Conservation (phyloP, 345 rosid genomes). For the Eucalyptus regnans region DNA sequence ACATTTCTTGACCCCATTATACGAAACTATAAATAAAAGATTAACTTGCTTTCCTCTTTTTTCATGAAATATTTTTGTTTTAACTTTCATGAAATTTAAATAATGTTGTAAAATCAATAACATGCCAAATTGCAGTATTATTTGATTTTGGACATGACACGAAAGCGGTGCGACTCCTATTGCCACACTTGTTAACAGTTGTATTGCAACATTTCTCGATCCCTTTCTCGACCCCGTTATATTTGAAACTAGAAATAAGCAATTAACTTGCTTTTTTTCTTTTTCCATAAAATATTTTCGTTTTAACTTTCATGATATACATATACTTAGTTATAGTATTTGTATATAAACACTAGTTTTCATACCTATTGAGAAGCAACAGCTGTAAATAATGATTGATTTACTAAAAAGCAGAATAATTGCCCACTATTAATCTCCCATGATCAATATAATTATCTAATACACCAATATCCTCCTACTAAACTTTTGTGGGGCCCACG, state of each 20-base stretch:
- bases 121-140: background rate
- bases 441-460: no score
- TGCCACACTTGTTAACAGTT: background rate
- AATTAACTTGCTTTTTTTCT: background rate
- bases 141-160: background rate
- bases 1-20: background rate
- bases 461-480: background rate
- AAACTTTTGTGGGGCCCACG: background rate
- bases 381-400: background rate
- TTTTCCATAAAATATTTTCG: background rate
- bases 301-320: background rate
- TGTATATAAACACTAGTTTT: background rate
- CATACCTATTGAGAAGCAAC: background rate
- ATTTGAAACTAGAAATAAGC: background rate
- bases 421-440: background rate
- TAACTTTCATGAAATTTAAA: no score
- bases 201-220: background rate
- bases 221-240: background rate
- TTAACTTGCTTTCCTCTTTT: no score
- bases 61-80: no score
- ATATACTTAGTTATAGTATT: background rate
- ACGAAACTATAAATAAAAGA: background rate
- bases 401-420: no score
- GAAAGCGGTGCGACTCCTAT: fast-evolving
- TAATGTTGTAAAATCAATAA: background rate